Evolutionary conservation across 1,139 yeast species (phyloP).

Genomic region (Geotrichum phurueaensis): DNA sequence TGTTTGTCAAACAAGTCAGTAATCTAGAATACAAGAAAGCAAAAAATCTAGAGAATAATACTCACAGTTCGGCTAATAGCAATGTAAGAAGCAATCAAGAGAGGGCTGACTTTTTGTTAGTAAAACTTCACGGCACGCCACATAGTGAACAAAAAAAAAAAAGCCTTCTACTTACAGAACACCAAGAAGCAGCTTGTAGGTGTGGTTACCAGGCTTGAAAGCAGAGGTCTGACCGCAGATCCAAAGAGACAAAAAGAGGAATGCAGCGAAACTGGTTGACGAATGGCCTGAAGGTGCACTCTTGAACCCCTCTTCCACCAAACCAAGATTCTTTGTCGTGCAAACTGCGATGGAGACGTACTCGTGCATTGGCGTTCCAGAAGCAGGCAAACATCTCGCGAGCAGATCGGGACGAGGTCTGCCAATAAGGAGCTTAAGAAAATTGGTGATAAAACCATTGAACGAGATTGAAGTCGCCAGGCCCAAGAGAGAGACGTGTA

Average conservation of each 20-base stretch:
- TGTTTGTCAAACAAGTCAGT: constrained; percentile 1
- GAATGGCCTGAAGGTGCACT: constrained; percentile 83
- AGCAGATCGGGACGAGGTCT: constrained; percentile 77
- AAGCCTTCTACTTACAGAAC: constrained; percentile 1
- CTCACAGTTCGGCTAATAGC: constrained; percentile 18
- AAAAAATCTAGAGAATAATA: constrained; percentile 25
- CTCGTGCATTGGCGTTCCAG: constrained; percentile 34
- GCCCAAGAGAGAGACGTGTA: constrained; percentile 43
- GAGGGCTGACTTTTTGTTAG: constrained; percentile 6
- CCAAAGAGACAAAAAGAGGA: constrained; percentile 61
- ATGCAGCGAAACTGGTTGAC: constrained; percentile 59
- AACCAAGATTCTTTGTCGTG: constrained; percentile 36
- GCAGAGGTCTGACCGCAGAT: constrained; percentile 50
- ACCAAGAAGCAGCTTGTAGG: constrained; percentile 30
- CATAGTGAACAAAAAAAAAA: neutral
- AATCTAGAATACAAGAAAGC: constrained; percentile 35
- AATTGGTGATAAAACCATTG: constrained; percentile 47
- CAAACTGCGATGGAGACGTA: constrained; percentile 52
- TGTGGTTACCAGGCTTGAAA: constrained; percentile 33
- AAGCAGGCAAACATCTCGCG: constrained; percentile 57
- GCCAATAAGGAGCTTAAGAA: constrained; percentile 69
- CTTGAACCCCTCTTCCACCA: constrained; percentile 60
- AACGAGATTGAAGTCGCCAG: constrained; percentile 40
- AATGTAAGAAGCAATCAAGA: constrained; percentile 14
- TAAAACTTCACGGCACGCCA: neutral